Conservation (phyloP, 2,329 filamentous ascomycete species). For the Botrytis sinoallii region DNA sequence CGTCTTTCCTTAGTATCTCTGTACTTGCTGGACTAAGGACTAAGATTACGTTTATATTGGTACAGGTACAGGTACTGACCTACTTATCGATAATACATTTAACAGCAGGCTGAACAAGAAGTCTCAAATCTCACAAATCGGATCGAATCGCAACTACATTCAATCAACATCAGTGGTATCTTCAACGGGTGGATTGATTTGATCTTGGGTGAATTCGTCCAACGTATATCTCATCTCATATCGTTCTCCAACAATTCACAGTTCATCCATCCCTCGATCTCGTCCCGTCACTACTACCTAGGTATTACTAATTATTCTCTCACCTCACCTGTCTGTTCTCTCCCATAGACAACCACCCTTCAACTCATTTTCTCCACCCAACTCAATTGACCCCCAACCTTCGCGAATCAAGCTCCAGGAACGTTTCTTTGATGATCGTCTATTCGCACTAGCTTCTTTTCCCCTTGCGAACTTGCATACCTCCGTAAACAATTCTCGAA, state of each 20-base stretch:
- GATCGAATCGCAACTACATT: neutral
- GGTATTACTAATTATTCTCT: neutral
- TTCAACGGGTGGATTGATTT: neutral
- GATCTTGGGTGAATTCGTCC: neutral
- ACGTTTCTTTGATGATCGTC: conserved; percentile 15
- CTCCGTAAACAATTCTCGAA: conserved; percentile 18
- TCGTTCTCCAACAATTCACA: neutral
- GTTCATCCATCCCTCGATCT: conserved; percentile 4
- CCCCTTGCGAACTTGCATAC: conserved; percentile 15
- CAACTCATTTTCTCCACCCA: conserved; percentile 12
- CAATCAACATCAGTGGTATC: neutral
- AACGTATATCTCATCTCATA: neutral
- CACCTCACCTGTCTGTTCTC: neutral
- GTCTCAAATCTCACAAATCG: neutral
- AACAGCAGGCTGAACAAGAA: conserved; percentile 5
- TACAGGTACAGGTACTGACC: neutral
- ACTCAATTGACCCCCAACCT: neutral
- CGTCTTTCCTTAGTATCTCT: neutral
- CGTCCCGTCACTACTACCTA: neutral
- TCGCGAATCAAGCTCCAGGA: conserved; percentile 13
- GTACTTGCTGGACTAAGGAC: neutral
- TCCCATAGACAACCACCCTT: neutral
- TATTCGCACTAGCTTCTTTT: conserved; percentile 16
- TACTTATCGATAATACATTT: neutral
- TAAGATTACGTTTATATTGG: neutral